Percentiles rank a stretch among this genome's conserved stretches.
Conservation (phyloP, 768 basidiomycete species). For the Rhizopogon vinicolor region DNA sequence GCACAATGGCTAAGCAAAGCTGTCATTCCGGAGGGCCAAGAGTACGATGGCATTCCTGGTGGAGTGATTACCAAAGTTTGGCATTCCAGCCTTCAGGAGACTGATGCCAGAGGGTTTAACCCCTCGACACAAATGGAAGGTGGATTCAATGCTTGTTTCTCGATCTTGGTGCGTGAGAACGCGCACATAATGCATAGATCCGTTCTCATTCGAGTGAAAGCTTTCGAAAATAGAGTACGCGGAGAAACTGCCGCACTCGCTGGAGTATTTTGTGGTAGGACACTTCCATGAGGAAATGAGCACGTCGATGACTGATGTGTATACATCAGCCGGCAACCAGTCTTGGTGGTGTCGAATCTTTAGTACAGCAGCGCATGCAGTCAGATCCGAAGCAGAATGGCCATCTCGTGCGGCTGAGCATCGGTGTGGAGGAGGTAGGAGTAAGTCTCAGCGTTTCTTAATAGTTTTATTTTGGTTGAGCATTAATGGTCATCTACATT, state of each 20-base stretch:
- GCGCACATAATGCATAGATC: background rate
- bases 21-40: slow-evolving; percentile 41
- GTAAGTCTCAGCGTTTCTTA: slow-evolving; percentile 35
- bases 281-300: background rate
- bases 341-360: slow-evolving; percentile 81
- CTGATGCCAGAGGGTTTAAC: slow-evolving; percentile 56
- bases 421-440: slow-evolving; percentile 81
- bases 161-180: slow-evolving; percentile 47
- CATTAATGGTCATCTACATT: background rate
- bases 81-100: slow-evolving; percentile 74
- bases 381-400: slow-evolving; percentile 65
- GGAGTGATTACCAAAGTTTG: slow-evolving; percentile 13
- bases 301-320: slow-evolving; percentile 1
- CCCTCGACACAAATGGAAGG: slow-evolving; percentile 69
- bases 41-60: slow-evolving; percentile 34
- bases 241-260: slow-evolving; percentile 48
- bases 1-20: slow-evolving; percentile 69
- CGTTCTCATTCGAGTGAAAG: slow-evolving; percentile 26
- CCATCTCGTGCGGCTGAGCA: slow-evolving; percentile 64
- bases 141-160: slow-evolving; percentile 73
- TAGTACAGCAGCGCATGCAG: slow-evolving; percentile 67
- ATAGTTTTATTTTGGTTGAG: slow-evolving; percentile 4
- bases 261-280: slow-evolving; percentile 72
- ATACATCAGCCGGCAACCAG: slow-evolving; percentile 68
- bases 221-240: slow-evolving; percentile 49